A percentile compares a stretch with the other conserved stretches of the same genome.
These are phyloP conservation scores for Lachnellula arida DNA, from an alignment of 2,329 filamentous ascomycete species.

Conservation along the genomic window DNA sequence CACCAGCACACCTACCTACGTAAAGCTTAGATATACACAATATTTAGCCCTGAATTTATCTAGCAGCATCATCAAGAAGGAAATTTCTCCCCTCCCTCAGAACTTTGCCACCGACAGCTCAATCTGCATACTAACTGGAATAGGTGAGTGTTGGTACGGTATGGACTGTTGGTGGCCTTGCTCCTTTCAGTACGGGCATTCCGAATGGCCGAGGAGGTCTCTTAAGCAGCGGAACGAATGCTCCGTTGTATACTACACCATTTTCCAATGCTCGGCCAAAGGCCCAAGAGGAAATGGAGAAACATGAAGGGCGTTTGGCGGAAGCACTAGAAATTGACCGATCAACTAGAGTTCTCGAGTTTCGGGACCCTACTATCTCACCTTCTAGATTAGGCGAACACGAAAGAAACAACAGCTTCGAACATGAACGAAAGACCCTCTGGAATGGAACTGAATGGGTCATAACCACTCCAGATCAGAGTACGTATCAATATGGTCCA, in stretches of 20 bases:
- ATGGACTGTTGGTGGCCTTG: conserved; percentile 72
- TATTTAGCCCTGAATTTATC: neutral
- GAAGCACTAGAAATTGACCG: conserved; percentile 77
- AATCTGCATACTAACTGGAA: conserved; percentile 10
- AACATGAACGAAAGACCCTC: conserved; percentile 31
- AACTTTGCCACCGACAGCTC: neutral
- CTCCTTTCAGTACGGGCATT: conserved; percentile 50
- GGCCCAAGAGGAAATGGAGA: conserved; percentile 57
- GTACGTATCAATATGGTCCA: conserved; percentile 12
- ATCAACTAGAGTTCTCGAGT: conserved; percentile 59
- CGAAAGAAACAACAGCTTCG: conserved; percentile 19
- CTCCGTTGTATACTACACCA: conserved; percentile 56
- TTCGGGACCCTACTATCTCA: conserved; percentile 31
- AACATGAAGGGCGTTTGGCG: conserved; percentile 71
- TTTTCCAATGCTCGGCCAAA: conserved; percentile 41
- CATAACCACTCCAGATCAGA: conserved; percentile 17
- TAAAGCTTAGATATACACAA: neutral
- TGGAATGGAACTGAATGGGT: conserved; percentile 32
- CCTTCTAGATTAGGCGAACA: conserved; percentile 25
- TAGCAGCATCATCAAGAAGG: neutral
- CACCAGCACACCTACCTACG: neutral
- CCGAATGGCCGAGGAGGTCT: conserved; percentile 60
- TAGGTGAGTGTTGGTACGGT: conserved; percentile 64
- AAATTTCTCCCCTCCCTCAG: neutral
- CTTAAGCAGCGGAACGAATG: conserved; percentile 67